Evolutionary conservation across 164 flowering plant species (phyloP), one percentile per base, ranked within the genome.

Genomic region (Cinnamomum chago): DNA sequence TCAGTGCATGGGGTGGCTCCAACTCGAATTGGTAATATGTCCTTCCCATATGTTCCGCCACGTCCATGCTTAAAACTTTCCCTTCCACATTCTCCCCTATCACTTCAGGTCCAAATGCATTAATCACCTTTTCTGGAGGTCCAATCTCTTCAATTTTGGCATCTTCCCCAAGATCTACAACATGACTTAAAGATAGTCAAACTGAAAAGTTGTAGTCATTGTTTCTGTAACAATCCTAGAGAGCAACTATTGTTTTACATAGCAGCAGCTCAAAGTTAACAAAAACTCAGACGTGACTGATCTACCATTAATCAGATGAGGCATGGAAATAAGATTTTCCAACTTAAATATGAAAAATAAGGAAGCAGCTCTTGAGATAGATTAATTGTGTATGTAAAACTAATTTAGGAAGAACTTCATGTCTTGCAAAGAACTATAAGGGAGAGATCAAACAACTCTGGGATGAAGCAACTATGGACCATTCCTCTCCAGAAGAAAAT

Each of bases 61-160:
- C 79, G 35, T 67, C 79, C 76, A 73, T 72, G 58, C 76, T 77
- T 50, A 77, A 62, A 35, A 77, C 76, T 50, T 77, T 77, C 2
- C 99, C 99, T 83, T 95, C 97, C 14, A 95, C 99, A 81, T 90
- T 95, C 58, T 95, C 94, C 24, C 97, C 97, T 5, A 90, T 89
- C 22, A 89, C 96, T 82, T 95, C 99, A 10, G 99, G 99, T 75
- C 99, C 99, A 75, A 95, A 95, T 55, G 99, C 99, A 84, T 68
- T 81, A 7, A 95, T 95, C 80, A 95, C 99, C 79, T 85, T 95
- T 51, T 92, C 99, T 9, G 96, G 97, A 11, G 90, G 78, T 70
- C 99, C 97, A 52, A 95, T 87, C 69, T 76, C 72, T 81, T 95
- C 97, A 22, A 93, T 92, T 66, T 73, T 88, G 3, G 84, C 92